Evolutionary conservation across 2,329 filamentous ascomycete genomes (phyloP).

Genomic region (Orbilia quercus): DNA sequence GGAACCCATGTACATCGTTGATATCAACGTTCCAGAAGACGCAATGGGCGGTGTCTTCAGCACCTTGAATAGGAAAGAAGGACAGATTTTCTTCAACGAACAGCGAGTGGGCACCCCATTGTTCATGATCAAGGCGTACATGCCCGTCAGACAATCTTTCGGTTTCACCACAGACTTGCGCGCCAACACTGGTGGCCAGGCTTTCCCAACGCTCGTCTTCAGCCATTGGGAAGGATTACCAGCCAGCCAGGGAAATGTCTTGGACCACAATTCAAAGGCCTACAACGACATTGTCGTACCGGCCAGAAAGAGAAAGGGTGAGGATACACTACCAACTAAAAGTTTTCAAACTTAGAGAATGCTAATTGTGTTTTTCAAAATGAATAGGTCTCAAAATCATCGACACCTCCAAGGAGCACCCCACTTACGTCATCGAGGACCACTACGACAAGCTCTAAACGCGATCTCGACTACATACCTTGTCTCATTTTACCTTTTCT

Average conservation of each 20-base stretch:
- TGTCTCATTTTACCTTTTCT: constrained; percentile 22
- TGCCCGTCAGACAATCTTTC: constrained; percentile 97
- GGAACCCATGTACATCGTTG: constrained; percentile 98
- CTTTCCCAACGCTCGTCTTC: constrained; percentile 98
- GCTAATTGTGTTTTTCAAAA: not conserved
- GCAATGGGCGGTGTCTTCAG: constrained; percentile 99
- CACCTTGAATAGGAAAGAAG: constrained; percentile 96
- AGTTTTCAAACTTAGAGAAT: constrained; percentile 61
- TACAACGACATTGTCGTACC: constrained; percentile 82
- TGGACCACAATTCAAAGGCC: constrained; percentile 83
- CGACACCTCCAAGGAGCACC: constrained; percentile 55
- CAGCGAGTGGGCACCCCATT: constrained; percentile 98
- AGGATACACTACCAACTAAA: constrained; percentile 68
- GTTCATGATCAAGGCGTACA: constrained; percentile 98
- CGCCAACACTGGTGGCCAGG: constrained; percentile 91
- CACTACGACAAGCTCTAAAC: constrained; percentile 99
- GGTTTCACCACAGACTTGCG: constrained; percentile 99
- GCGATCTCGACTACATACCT: constrained; percentile 11
- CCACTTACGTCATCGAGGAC: constrained; percentile 68
- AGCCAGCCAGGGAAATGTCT: constrained; percentile 79
- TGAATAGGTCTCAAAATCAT: constrained; percentile 5
- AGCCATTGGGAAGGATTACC: constrained; percentile 98
- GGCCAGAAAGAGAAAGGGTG: constrained; percentile 99
- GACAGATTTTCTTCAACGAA: constrained; percentile 98
- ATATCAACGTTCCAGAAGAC: constrained; percentile 98